phyloP scores from a whole-genome alignment of 345 rosid species.

The Cardamine resedifolia region DNA sequence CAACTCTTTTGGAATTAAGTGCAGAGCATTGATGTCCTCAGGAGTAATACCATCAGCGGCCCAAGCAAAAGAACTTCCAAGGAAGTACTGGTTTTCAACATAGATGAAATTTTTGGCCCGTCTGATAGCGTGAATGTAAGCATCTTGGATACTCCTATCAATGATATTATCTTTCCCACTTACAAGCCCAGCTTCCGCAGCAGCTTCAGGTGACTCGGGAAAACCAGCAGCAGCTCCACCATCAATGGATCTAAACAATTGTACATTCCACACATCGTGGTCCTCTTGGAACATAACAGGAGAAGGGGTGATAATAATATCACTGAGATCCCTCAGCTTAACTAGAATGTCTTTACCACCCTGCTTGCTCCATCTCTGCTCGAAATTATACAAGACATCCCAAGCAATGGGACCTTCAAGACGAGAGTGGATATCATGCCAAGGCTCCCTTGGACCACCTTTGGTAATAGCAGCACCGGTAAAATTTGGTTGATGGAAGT shows the following conservation, averaged over 20 bases:
- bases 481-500: constrained; percentile 98
- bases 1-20: constrained; percentile 93
- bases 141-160: constrained; percentile 97
- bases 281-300: constrained; percentile 85
- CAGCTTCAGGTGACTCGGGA: constrained; percentile 96
- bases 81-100: constrained; percentile 95
- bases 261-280: constrained; percentile 88
- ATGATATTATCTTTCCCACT: constrained; percentile 99
- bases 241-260: constrained; percentile 92
- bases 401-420: constrained; percentile 99
- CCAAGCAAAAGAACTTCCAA: constrained; percentile 92
- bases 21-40: constrained; percentile 82
- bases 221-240: constrained; percentile 99
- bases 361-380: constrained; percentile 97
- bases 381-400: constrained; percentile 95
- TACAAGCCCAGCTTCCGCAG: constrained; percentile 93
- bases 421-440: constrained; percentile 98
- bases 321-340: constrained; percentile 73
- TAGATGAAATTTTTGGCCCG: constrained; percentile 94
- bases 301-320: constrained; percentile 84
- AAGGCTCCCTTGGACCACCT: constrained; percentile 99
- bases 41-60: constrained; percentile 77
- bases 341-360: constrained; percentile 89
- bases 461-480: constrained; percentile 71
- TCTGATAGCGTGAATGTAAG: constrained; percentile 89